Percentiles rank a stretch among this genome's conserved stretches.
Conservation (phyloP, 495 filamentous ascomycete genomes). For the Coniosporium apollinis region DNA sequence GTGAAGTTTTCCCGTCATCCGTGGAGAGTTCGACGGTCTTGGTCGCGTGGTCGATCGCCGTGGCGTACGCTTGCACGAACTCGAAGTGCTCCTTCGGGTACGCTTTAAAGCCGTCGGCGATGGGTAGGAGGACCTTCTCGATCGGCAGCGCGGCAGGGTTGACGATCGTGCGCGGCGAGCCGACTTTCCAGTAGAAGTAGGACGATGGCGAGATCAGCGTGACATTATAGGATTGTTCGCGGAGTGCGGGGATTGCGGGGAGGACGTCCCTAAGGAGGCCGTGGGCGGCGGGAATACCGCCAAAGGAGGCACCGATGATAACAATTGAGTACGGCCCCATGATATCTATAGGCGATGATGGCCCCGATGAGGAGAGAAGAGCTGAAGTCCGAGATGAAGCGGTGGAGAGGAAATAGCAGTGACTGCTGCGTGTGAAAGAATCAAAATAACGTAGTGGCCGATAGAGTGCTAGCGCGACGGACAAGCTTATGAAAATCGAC, state of each 20-base stretch:
- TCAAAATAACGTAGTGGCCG: no score
- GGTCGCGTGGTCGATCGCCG: conserved; percentile 16
- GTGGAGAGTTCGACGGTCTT: conserved; percentile 18
- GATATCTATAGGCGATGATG: no score
- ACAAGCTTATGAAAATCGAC: no score
- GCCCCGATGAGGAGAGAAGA: no score
- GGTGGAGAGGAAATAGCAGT: no score
- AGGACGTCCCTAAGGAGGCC: conserved; percentile 16
- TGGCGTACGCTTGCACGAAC: conserved; percentile 26
- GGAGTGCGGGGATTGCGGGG: conserved; percentile 11
- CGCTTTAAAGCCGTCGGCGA: conserved; percentile 19
- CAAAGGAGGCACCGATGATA: conserved; percentile 20
- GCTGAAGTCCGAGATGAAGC: no score
- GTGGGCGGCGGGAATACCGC: conserved; percentile 9
- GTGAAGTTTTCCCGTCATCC: conserved; percentile 7
- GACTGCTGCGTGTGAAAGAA: no score
- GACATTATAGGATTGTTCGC: conserved; percentile 16
- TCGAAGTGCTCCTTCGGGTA: conserved; percentile 18
- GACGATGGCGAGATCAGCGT: conserved; percentile 23
- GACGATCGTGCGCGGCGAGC: conserved; percentile 21
- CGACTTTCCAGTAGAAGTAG: conserved; percentile 24
- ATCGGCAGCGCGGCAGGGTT: conserved; percentile 17
- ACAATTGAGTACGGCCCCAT: conserved; percentile 17
- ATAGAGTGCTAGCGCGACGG: no score
- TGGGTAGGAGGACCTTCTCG: conserved; percentile 17